Conservation (phyloP, 306 rosid species). For the Quillaja saponaria region DNA sequence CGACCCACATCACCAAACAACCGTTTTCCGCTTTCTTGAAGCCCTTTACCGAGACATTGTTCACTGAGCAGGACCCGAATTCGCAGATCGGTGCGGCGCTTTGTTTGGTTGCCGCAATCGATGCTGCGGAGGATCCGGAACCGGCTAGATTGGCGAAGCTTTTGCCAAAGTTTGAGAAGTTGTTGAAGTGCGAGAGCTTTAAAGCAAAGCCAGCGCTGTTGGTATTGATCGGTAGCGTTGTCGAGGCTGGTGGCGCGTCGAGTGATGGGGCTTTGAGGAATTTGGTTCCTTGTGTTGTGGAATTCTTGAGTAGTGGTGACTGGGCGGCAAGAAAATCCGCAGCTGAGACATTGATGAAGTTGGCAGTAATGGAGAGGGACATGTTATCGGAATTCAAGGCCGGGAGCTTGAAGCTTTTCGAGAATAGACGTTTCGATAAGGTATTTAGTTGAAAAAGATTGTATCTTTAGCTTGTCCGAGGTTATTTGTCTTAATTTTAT, state of each 20-base stretch:
- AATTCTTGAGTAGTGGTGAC: slow-evolving; percentile 58
- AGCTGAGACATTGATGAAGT: slow-evolving; percentile 69
- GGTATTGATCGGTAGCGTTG: slow-evolving; percentile 66
- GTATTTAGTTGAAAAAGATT: slow-evolving; percentile 32
- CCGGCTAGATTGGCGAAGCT: slow-evolving; percentile 68
- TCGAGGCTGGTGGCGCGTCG: slow-evolving; percentile 64
- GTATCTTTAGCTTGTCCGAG: not conserved
- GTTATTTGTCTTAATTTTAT: slow-evolving; percentile 2
- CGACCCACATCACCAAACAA: slow-evolving; percentile 64
- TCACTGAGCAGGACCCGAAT: slow-evolving; percentile 86
- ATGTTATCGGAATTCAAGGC: slow-evolving; percentile 70
- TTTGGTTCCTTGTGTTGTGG: slow-evolving; percentile 70
- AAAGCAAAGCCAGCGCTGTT: slow-evolving; percentile 83
- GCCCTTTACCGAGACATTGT: slow-evolving; percentile 78
- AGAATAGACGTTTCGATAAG: slow-evolving; percentile 80
- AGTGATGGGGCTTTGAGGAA: slow-evolving; percentile 49
- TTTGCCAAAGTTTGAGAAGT: slow-evolving; percentile 74
- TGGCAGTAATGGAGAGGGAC: slow-evolving; percentile 68
- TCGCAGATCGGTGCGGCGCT: slow-evolving; percentile 88
- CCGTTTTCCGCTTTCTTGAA: slow-evolving; percentile 67
- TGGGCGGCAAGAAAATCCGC: slow-evolving; percentile 93
- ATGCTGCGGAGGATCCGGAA: slow-evolving; percentile 72
- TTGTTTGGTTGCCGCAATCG: slow-evolving; percentile 78
- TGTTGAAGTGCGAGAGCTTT: slow-evolving; percentile 66
- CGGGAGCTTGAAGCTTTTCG: slow-evolving; percentile 59